A percentile compares a stretch with the other conserved stretches of the same genome.
These are phyloP conservation scores for Hypoxylon sp. DNA, from an alignment of 2,329 filamentous ascomycete genomes.

Conservation along the genomic window DNA sequence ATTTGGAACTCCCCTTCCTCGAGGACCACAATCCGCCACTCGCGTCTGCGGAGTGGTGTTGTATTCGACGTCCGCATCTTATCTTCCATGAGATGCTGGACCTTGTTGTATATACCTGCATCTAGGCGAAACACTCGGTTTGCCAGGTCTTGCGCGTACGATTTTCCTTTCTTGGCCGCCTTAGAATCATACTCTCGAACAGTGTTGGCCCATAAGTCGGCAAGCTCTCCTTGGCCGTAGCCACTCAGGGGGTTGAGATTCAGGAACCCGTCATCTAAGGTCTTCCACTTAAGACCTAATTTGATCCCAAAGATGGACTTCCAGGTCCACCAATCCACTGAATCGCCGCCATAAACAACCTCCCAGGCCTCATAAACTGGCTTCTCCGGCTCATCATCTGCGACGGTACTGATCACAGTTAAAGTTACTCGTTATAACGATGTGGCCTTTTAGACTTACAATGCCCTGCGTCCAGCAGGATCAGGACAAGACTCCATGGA, in stretches of 20 bases:
- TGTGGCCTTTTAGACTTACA: slow-evolving; percentile 27
- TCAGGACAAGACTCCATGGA: slow-evolving; percentile 35
- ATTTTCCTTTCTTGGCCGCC: slow-evolving; percentile 34
- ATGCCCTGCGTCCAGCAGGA: slow-evolving; percentile 23
- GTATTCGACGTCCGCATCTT: slow-evolving; percentile 43
- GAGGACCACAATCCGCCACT: slow-evolving; percentile 48
- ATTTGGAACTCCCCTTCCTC: slow-evolving; percentile 45
- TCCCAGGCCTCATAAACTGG: slow-evolving; percentile 41
- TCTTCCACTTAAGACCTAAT: slow-evolving; percentile 32
- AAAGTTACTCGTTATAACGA: slow-evolving; percentile 1
- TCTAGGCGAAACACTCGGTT: slow-evolving; percentile 44
- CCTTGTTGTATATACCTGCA: slow-evolving; percentile 33
- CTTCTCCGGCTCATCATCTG: slow-evolving; percentile 28
- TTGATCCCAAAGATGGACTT: slow-evolving; percentile 45
- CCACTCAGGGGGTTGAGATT: slow-evolving; percentile 30
- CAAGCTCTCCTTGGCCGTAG: slow-evolving; percentile 46
- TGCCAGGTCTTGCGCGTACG: slow-evolving; percentile 48
- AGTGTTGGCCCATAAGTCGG: slow-evolving; percentile 42
- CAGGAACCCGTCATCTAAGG: slow-evolving; percentile 32
- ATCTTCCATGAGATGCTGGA: slow-evolving; percentile 43
- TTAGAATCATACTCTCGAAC: slow-evolving; percentile 37
- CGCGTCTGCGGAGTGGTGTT: slow-evolving; percentile 45
- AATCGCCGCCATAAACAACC: slow-evolving; percentile 21
- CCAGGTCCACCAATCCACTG: slow-evolving; percentile 18
- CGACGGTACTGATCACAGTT: slow-evolving; percentile 22